Evolutionary conservation across 2,329 filamentous ascomycete genomes (phyloP), one percentile per base, ranked within the genome.

Genomic region (Aspergillus ruber): DNA sequence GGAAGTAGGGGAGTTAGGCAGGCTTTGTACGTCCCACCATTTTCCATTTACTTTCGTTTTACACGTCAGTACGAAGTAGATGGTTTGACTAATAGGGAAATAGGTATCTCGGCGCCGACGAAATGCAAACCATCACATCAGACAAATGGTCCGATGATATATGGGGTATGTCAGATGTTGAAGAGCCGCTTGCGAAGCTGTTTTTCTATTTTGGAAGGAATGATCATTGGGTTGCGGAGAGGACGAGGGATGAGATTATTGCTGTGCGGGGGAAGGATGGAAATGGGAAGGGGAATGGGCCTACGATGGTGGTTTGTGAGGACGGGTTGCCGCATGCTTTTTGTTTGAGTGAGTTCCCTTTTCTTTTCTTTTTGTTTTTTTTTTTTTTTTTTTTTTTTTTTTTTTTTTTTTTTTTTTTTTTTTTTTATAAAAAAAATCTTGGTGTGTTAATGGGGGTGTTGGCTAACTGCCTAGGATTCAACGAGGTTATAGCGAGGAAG

Each of bases 211-310:
- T 82, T 61, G 80, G 77, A 1, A 66, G 74, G 32, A 66, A 76
- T 42, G 81, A 84, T 57, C 79, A 82, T 56, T 84, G 81, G 81
- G 77, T 84, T 21, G 79, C 79, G 1, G 72, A 80, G 52, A 66
- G 70, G 55, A 82, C 79, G 25, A 68, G 80, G 32, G 76, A 83
- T 54, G 72, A 74, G 36, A 66, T 84, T 33, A 75, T 83, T 42
- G 63, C 61, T 35, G 56, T 68, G 9, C 63, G 75, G 38, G 74
- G 72, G 17, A 50, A 32, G 45, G 46, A 57, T 21, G 57, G 58
- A 3, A 46, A 57, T 27, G 39, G 35, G 45, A 48, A 43, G 51
- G 47, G 60, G 48, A 55, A 57, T 21, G 72, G 74, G 27, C 75
- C 77, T 3, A 66, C 61, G 15, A 81, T 83, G 76, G 63, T 77